phyloP scores from a whole-genome alignment of 2,329 filamentous ascomycete genomes.

The Neonectria punicea region DNA sequence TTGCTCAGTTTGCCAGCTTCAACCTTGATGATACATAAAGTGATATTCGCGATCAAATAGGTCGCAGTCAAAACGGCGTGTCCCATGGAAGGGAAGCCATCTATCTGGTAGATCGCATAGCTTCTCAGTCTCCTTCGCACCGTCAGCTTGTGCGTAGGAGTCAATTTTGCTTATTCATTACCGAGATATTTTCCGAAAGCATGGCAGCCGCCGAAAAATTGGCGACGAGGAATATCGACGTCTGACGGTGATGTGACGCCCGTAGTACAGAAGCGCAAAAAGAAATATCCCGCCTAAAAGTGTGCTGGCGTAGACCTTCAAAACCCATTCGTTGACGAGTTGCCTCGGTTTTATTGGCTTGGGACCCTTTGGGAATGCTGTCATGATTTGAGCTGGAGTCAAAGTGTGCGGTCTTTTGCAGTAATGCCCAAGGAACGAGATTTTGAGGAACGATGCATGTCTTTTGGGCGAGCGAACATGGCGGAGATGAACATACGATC shows the following conservation, averaged over 20 bases:
- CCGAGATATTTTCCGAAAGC: neutral
- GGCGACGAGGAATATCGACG: neutral
- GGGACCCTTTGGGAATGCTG: neutral
- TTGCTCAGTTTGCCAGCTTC: neutral
- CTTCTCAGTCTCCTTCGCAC: neutral
- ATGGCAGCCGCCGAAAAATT: neutral
- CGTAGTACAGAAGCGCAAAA: neutral
- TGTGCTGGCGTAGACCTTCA: neutral
- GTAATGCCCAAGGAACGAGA: neutral
- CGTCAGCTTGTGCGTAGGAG: neutral
- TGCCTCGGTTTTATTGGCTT: neutral
- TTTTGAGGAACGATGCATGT: neutral
- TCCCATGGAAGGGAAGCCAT: slow-evolving; percentile 12
- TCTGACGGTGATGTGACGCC: neutral
- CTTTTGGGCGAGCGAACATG: neutral
- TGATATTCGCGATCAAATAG: slow-evolving; percentile 6
- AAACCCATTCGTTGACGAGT: neutral
- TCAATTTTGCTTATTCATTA: neutral
- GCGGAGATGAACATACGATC: slow-evolving; percentile 2
- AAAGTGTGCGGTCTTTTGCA: neutral
- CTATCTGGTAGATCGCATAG: neutral
- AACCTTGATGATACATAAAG: slow-evolving; percentile 2
- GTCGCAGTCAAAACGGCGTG: slow-evolving; percentile 6
- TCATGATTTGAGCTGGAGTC: neutral
- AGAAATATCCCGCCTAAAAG: neutral